A percentile compares a stretch with the other conserved stretches of the same genome.
These are phyloP conservation scores for Xylariaceae sp. DNA, from an alignment of 2,329 filamentous ascomycete genomes.

Conservation along the genomic window DNA sequence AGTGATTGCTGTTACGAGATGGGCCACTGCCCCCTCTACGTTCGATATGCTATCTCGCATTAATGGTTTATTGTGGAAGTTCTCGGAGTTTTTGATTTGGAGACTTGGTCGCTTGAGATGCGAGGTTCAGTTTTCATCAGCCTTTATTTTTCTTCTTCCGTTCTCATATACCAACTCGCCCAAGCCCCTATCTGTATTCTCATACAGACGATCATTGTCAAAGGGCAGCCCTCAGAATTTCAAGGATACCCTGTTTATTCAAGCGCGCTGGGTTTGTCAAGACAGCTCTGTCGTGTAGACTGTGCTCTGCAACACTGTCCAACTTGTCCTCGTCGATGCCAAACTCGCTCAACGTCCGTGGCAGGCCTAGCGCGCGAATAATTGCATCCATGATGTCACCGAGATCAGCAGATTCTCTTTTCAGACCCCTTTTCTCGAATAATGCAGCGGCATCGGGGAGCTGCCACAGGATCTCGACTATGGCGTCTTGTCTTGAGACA, in stretches of 20 bases:
- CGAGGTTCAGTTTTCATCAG: conserved; percentile 5
- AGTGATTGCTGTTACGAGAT: conserved; percentile 35
- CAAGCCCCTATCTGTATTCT: not conserved
- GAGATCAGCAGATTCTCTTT: conserved; percentile 35
- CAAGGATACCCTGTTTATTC: conserved; percentile 43
- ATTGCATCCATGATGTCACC: conserved; percentile 48
- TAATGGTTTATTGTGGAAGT: too few species aligned
- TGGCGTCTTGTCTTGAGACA: conserved; percentile 35
- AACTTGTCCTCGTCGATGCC: conserved; percentile 44
- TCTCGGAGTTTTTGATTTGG: too few species aligned
- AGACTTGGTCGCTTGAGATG: too few species aligned
- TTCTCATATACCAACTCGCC: not conserved
- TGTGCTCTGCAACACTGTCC: conserved; percentile 42
- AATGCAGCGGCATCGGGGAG: conserved; percentile 27
- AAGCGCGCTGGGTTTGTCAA: conserved; percentile 46
- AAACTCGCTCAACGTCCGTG: conserved; percentile 47
- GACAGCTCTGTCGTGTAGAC: conserved; percentile 45
- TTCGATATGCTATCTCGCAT: too few species aligned
- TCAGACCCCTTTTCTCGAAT: conserved; percentile 26
- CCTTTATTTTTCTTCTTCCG: not conserved
- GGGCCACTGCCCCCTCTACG: too few species aligned
- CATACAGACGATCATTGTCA: conserved; percentile 12
- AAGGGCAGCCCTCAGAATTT: conserved; percentile 39
- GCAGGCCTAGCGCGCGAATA: conserved; percentile 47
- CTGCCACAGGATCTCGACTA: conserved; percentile 38